These are phyloP conservation scores for Cutaneotrichosporon sp. DNA, from an alignment of 1,284 basidiomycete species.

Conservation along the genomic window DNA sequence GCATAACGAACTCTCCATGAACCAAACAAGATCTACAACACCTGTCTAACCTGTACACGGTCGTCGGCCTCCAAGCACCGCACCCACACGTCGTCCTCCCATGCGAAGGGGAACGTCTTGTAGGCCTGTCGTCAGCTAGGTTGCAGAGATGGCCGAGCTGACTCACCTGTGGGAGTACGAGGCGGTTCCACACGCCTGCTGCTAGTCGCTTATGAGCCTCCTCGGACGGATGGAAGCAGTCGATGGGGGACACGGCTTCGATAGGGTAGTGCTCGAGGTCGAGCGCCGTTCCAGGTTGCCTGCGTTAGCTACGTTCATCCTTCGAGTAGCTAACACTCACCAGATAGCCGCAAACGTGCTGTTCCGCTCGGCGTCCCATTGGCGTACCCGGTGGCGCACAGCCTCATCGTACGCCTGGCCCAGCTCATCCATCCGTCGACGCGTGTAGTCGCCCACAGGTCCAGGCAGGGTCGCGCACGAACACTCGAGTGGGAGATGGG, in stretches of 20 bases:
- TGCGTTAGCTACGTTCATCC: conserved; percentile 20
- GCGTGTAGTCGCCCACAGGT: conserved; percentile 45
- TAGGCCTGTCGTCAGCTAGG: conserved; percentile 29
- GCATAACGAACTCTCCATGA: not conserved
- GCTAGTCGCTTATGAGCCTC: conserved; percentile 49
- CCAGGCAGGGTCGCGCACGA: conserved; percentile 48
- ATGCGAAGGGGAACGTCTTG: conserved; percentile 41
- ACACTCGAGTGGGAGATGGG: conserved; percentile 46
- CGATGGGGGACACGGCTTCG: conserved; percentile 47
- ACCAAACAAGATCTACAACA: conserved; percentile 10
- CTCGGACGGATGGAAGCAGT: conserved; percentile 54
- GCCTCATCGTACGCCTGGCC: conserved; percentile 48
- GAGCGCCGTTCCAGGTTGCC: conserved; percentile 50
- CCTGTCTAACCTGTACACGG: conserved; percentile 27
- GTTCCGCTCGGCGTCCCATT: conserved; percentile 43
- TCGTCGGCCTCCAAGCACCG: conserved; percentile 49
- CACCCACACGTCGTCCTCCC: conserved; percentile 43
- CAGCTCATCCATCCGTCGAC: conserved; percentile 49
- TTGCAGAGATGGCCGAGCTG: accelerated
- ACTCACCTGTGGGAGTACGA: conserved; percentile 25
- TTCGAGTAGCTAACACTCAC: conserved; percentile 18
- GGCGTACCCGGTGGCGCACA: conserved; percentile 39
- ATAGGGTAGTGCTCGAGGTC: conserved; percentile 50
- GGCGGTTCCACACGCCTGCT: conserved; percentile 52
- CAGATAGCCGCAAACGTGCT: conserved; percentile 44